A percentile compares a stretch with the other conserved stretches of the same genome.
phyloP scores from a whole-genome alignment of 1,139 yeast genomes.

The Debaryomycetaceae sp. region DNA sequence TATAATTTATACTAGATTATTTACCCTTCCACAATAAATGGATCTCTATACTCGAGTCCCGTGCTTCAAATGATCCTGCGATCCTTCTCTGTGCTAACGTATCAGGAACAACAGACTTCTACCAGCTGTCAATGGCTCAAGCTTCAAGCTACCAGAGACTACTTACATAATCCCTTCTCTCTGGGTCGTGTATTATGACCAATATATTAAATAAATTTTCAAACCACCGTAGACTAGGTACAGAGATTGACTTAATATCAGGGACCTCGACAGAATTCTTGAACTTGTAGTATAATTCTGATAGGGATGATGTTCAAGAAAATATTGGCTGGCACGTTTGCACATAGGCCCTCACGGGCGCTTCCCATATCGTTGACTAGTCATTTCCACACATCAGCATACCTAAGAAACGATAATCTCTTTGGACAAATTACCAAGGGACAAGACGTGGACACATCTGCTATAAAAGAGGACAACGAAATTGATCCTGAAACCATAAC shows the following conservation, averaged over 20 bases:
- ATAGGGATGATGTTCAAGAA: not conserved
- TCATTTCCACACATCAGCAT: constrained; percentile 8
- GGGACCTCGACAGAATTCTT: not conserved
- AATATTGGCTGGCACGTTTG: not conserved
- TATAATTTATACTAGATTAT: not conserved
- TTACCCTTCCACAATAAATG: not conserved
- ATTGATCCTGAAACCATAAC: constrained; percentile 13
- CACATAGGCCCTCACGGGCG: not conserved
- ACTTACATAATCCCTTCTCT: too few species aligned
- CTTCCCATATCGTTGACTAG: constrained; percentile 5
- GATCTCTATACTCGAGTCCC: not conserved
- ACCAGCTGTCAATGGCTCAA: too few species aligned
- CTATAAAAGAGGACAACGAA: constrained; percentile 9
- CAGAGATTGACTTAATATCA: not conserved
- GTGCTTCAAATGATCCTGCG: not conserved
- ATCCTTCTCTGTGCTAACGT: too few species aligned
- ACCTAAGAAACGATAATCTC: constrained; percentile 14
- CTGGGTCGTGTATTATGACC: not conserved
- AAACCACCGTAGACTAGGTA: not conserved
- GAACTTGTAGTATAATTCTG: too few species aligned
- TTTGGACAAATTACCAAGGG: constrained; percentile 28
- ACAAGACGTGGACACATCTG: constrained; percentile 10
- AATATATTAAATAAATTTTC: not conserved
- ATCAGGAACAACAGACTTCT: too few species aligned
- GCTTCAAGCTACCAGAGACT: too few species aligned